Conservation (phyloP, 129 eudicot species). For the Solidago caesia region DNA sequence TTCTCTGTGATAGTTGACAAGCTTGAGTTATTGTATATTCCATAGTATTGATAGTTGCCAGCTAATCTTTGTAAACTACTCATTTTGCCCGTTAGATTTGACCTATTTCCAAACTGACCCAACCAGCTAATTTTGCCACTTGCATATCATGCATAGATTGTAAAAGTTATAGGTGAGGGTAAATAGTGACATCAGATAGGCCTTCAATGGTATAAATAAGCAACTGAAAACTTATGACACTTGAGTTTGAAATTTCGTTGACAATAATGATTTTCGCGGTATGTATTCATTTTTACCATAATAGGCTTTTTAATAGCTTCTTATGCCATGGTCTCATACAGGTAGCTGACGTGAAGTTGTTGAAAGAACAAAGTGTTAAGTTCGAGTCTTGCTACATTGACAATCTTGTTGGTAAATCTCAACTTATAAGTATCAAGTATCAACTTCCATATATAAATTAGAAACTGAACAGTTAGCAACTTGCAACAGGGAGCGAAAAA, state of each 20-base stretch:
- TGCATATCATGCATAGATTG: neutral
- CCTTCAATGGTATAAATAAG: neutral
- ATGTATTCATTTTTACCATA: neutral
- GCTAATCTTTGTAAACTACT: neutral
- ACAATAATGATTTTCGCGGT: too few relatives aligned
- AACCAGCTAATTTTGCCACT: neutral
- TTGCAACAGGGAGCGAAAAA: conserved; percentile 35
- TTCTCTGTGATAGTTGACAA: neutral
- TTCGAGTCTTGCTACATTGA: conserved; percentile 41
- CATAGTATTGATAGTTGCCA: neutral
- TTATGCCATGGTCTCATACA: conserved; percentile 24
- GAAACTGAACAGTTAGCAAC: neutral
- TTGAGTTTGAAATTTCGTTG: too few relatives aligned
- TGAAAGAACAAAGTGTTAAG: conserved; percentile 40
- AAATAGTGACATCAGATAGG: neutral
- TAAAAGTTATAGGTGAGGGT: neutral
- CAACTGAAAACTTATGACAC: neutral
- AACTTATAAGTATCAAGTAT: neutral
- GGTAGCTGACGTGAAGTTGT: conserved; percentile 43
- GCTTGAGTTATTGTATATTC: neutral
- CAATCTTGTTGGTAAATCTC: conserved; percentile 40
- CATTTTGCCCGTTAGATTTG: neutral
- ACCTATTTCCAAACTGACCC: neutral
- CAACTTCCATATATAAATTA: neutral
- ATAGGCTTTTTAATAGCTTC: neutral